These are phyloP conservation scores for Leishmania martiniquensis DNA, from an alignment of 208 protist species.

Conservation along the genomic window DNA sequence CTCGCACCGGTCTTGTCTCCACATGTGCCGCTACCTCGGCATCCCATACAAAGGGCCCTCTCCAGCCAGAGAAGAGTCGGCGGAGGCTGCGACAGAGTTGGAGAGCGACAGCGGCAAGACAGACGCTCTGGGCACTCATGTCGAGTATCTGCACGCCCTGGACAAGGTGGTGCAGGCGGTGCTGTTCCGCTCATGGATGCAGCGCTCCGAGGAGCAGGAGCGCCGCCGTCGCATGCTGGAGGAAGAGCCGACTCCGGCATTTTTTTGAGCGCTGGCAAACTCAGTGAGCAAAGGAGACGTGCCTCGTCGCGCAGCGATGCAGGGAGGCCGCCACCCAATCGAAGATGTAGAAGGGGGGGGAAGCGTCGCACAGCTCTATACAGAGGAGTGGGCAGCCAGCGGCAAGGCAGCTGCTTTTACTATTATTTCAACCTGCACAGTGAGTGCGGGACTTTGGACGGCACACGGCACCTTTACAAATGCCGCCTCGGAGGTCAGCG, in stretches of 20 bases:
- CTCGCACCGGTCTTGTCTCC: constrained; percentile 41
- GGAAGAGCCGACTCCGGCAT: constrained; percentile 36
- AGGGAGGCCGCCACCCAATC: neutral
- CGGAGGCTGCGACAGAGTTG: constrained; percentile 15
- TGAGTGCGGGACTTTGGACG: neutral
- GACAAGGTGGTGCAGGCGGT: constrained; percentile 81
- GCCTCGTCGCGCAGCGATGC: too few relatives aligned
- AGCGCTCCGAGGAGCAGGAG: constrained; percentile 64
- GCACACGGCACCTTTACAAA: neutral
- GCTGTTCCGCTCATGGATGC: constrained; percentile 59
- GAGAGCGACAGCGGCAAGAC: constrained; percentile 18
- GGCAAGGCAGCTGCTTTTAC: neutral
- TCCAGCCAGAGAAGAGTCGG: constrained; percentile 20
- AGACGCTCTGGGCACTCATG: constrained; percentile 28
- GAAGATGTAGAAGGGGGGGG: neutral
- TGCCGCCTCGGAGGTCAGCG: neutral
- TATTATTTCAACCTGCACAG: too few relatives aligned
- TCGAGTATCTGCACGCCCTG: constrained; percentile 63
- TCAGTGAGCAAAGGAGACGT: neutral
- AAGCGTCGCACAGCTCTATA: neutral
- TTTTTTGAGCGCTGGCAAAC: constrained; percentile 22
- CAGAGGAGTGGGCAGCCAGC: neutral
- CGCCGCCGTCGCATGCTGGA: constrained; percentile 66
- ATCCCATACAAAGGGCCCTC: constrained; percentile 47
- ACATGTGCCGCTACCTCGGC: constrained; percentile 71